Base-by-base conservation (phyloP, 441 rosid genomes). In the Gossypium aridum region DNA sequence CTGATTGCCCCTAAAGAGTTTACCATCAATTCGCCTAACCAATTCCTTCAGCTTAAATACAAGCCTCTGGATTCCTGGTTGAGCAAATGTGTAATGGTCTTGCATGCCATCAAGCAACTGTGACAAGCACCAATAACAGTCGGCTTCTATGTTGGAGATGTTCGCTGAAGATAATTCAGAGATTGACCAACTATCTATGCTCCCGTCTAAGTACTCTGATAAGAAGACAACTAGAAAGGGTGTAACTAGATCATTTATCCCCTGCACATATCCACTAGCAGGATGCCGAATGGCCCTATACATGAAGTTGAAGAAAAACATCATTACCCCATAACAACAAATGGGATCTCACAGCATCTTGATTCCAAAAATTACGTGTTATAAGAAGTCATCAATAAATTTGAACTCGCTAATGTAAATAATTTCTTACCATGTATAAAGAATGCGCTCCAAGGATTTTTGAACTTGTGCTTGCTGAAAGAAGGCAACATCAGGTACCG, bases 21-120 rank as follows among this genome's bases (percentile, higher is more conserved):
- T 87, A 96, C 99, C 99, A 85, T 96, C 98, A 78, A 93, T 93
- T 75, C 99, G 89, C 78, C 97, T 87, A 78, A 96, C 96, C 85
- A 96, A 73, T 84, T 96, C 99, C 85, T 92, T 96, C 55, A 96
- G 90, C 89, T 91, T 96, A 85, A 90, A 93, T 80, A 96, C 98
- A 82, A 96, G 98, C 78, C 99, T 92, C 82, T 96, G 99, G 76
- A 96, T 96, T 83, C 99, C 99, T 43, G 98, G 99, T 82, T 96
- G 98, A 82, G 99, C 98, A 89, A 96, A 96, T 57, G 99, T 96
- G 87, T 93, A 96, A 82, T 96, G 99, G 80, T 93, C 99, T 89
- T 96, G 99, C 98, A 96, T 96, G 77, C 98, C 99, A 81, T 96
- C 97, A 26, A 96, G 90, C 77, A 96, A 86, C 86, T 93, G 92